Conservation (phyloP, 2,329 filamentous ascomycete species). For the Tolypocladium ophioglossoides region DNA sequence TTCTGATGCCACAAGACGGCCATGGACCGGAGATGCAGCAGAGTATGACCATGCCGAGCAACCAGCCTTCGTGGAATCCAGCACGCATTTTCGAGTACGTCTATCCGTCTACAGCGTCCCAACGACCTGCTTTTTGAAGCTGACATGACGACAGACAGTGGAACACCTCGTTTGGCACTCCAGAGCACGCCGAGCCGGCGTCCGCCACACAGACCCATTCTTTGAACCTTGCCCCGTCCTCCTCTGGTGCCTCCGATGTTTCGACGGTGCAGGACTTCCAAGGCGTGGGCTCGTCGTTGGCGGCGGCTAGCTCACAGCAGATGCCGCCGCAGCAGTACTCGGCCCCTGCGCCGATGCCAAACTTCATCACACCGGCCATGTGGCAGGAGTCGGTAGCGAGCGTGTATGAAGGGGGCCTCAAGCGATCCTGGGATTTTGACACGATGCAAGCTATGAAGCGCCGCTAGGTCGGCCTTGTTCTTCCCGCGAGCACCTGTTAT, state of each 20-base stretch:
- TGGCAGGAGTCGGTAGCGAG: slow-evolving; percentile 64
- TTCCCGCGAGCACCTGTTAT: background rate
- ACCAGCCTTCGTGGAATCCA: slow-evolving; percentile 69
- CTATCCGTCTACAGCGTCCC: background rate
- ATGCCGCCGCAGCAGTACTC: slow-evolving; percentile 42
- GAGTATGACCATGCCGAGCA: slow-evolving; percentile 52
- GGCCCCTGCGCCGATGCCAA: slow-evolving; percentile 38
- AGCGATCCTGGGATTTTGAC: slow-evolving; percentile 51
- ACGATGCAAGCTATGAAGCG: slow-evolving; percentile 21
- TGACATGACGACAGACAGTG: slow-evolving; percentile 56
- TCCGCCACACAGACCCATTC: slow-evolving; percentile 33
- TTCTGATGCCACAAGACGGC: slow-evolving; percentile 56
- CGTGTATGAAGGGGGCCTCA: slow-evolving; percentile 55
- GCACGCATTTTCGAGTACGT: slow-evolving; percentile 83
- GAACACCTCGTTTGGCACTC: slow-evolving; percentile 86
- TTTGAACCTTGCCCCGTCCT: slow-evolving; percentile 38
- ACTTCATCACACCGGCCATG: slow-evolving; percentile 60
- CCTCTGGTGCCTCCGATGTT: slow-evolving; percentile 43
- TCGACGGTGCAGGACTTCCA: slow-evolving; percentile 43
- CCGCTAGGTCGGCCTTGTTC: slow-evolving; percentile 1
- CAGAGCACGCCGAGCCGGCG: slow-evolving; percentile 22
- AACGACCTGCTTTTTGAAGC: background rate
- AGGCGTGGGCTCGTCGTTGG: slow-evolving; percentile 32
- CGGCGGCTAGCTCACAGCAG: slow-evolving; percentile 33
- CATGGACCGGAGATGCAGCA: slow-evolving; percentile 41